Percentiles rank a stretch among this genome's conserved stretches.
Evolutionary conservation across 345 rosid species (phyloP).

Genomic region (Triadica sebifera): DNA sequence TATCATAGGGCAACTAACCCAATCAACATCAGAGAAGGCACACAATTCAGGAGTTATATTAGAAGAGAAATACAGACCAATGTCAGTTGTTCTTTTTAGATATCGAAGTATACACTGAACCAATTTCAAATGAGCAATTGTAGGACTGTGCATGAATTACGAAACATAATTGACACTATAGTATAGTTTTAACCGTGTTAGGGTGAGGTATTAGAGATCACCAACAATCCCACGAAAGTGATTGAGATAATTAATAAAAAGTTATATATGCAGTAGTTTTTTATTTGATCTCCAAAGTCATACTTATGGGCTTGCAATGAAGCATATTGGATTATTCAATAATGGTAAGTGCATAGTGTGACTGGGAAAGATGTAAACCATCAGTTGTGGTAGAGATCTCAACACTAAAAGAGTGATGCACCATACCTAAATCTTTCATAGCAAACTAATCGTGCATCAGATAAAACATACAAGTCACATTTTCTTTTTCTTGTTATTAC

Average conservation of each 20-base stretch:
- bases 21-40: not conserved
- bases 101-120: not conserved
- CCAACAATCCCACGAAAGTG: not conserved
- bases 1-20: not conserved
- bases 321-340: too few relatives aligned
- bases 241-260: too few relatives aligned
- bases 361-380: not conserved
- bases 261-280: too few relatives aligned
- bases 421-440: too few relatives aligned
- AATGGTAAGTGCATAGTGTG: not conserved
- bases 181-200: not conserved
- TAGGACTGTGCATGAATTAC: not conserved
- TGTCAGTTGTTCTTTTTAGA: not conserved
- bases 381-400: not conserved
- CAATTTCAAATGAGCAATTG: not conserved
- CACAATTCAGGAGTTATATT: not conserved
- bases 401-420: not conserved
- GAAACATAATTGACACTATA: not conserved
- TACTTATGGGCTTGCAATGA: too few relatives aligned
- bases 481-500: not conserved
- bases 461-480: not conserved
- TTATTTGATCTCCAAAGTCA: too few relatives aligned
- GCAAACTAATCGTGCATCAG: not conserved
- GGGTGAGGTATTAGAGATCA: not conserved
- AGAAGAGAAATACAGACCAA: not conserved